Evolutionary conservation across 306 rosid genomes (phyloP), one percentile per base, ranked within the genome.

Genomic region (Comarum palustre): DNA sequence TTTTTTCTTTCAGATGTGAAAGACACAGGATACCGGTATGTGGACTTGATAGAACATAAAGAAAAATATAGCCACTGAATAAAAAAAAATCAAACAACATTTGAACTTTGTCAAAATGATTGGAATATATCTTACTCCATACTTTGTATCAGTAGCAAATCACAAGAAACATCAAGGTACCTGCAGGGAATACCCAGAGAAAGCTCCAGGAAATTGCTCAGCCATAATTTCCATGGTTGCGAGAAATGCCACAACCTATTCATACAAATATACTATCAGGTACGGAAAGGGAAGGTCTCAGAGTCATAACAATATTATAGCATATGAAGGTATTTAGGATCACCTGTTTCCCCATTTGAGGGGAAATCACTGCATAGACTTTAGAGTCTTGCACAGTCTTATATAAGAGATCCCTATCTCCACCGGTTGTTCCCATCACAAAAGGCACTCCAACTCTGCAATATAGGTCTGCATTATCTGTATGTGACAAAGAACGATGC

Each of bases 341-440:
- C 77, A 81, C 96, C 89, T 93, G 97, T 73, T 94, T 94, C 67
- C 97, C 98, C 98, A 94, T 94, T 79, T 94, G 97, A 14, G 97
- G 97, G 69, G 97, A 94, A 74, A 94, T 89, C 67, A 94, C 97
- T 42, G 97, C 96, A 71, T 94, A 88, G 78, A 71, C 77, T 39
- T 86, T 84, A 8, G 96, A 75, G 73, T 86, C 95, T 82, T 87
- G 62, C 67, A 91, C 96, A n/a, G 86, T 91, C 83, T 88, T 88
- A 75, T 79, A 67, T 77, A 94, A 66, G 34, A 61, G 78, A 51
- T 85, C 91, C 75, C 97, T 88, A 72, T 94, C 96, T 50, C 96
- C 96, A 38, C 99, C 96, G 3, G 99, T 94, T 67, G 97, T 94
- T 71, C 97, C 96, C 89, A 94, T 94, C 87, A 94, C 99, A 57